These are phyloP conservation scores for Populus hybrid DNA, from an alignment of 441 rosid genomes.

Conservation along the genomic window DNA sequence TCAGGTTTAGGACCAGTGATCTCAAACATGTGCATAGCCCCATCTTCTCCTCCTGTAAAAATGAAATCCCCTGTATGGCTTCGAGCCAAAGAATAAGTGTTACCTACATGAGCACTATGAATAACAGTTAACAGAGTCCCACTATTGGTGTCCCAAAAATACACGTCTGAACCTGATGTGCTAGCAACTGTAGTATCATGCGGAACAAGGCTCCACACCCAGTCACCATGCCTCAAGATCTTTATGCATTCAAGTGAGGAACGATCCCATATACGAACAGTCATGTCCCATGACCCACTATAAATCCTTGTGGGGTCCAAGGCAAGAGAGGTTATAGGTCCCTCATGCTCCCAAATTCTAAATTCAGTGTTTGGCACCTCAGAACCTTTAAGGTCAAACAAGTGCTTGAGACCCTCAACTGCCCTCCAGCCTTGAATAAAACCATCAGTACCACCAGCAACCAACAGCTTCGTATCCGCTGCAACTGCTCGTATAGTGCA, in stretches of 20 bases:
- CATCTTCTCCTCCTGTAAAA: conserved; percentile 94
- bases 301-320: conserved; percentile 61
- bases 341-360: conserved; percentile 87
- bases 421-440: conserved; percentile 87
- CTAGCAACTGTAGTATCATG: conserved; percentile 59
- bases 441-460: conserved; percentile 90
- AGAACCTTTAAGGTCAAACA: conserved; percentile 66
- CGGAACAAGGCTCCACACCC: conserved; percentile 85
- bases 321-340: conserved; percentile 83
- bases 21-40: conserved; percentile 86
- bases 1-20: conserved; percentile 25
- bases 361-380: conserved; percentile 47
- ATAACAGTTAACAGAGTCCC: conserved; percentile 57
- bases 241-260: conserved; percentile 57
- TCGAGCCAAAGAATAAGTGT: conserved; percentile 65
- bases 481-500: conserved; percentile 85
- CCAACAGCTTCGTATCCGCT: conserved; percentile 72
- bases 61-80: conserved; percentile 79
- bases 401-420: conserved; percentile 48
- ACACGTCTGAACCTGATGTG: conserved; percentile 79
- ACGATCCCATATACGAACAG: conserved; percentile 85
- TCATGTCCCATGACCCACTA: conserved; percentile 97
- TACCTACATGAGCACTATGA: conserved; percentile 59
- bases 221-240: conserved; percentile 78
- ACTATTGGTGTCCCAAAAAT: conserved; percentile 57